Evolutionary conservation across 306 rosid species (phyloP), one percentile per base, ranked within the genome.

Genomic region (Clitoria ternatea): DNA sequence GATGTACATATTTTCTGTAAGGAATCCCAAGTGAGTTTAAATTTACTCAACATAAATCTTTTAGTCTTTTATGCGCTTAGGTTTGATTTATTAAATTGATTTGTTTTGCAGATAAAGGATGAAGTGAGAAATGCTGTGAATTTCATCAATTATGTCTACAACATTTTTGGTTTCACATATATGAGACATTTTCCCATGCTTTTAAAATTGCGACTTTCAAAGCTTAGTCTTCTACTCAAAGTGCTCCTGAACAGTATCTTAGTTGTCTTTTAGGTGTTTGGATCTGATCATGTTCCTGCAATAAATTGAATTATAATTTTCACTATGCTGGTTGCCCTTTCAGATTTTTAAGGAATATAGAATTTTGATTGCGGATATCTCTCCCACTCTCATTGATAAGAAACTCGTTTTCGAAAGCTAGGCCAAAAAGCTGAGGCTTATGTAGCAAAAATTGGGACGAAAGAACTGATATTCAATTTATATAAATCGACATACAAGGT

Each of bases 1-100:
- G 98, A 93, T 83, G 96, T 96, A 60, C 97, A 93, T 72, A 93
- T 93, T 77, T 93, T 93, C 85, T 93, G 97, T 79, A 84, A 86
- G 85, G 96, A 89, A 76, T 90, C 96, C 45, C 98, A 93, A 88
- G 98, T n/a, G 70, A 49, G 83, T 69, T 65, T 71, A 45, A 49
- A 62, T 40, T 10, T 18, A 45, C 45, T 27, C 43, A 30, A 4
- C 37, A 27, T 27, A 36, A 63, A 23, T 65, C 7, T 69, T 47
- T 0, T 11, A 20, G 27, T 62, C 57, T 57, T 50, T 61, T 44
- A 23, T 14, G 43, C 39, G 36, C 68, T 40, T 13, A 45, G 23
- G 43, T 71, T 32, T 45, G 42, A 61, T 66, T 44, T 49, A 26
- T 52, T 82, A 14, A 53, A 42, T 19, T 61, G 52, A 71, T 75